These are phyloP conservation scores for Backusella liffmaniae DNA, from an alignment of 192 early-diverging fungal species.

Conservation along the genomic window DNA sequence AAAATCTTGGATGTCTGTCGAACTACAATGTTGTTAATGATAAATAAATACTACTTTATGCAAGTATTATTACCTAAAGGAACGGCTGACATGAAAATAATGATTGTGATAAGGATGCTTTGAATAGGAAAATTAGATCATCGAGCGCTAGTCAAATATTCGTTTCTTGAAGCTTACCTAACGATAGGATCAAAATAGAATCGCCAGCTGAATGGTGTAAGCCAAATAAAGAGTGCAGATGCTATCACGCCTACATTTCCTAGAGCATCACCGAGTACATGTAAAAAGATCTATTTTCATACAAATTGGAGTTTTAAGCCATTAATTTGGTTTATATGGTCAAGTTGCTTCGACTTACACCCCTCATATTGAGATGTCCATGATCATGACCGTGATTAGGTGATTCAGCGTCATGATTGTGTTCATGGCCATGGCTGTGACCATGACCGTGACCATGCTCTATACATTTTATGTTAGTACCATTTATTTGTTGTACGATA, in stretches of 20 bases:
- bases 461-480: conserved; percentile 17
- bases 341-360: conserved; percentile 23
- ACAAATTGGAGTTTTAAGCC: neutral
- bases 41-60: neutral
- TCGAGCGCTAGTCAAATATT: neutral
- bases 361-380: conserved; percentile 53
- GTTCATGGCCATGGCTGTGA: conserved; percentile 32
- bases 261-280: conserved; percentile 88
- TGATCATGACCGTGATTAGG: conserved; percentile 17
- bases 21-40: conserved; percentile 26
- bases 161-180: conserved; percentile 41
- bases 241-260: conserved; percentile 87
- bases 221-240: conserved; percentile 76
- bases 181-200: conserved; percentile 86
- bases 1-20: conserved; percentile 72
- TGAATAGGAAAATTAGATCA: neutral
- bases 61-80: conserved; percentile 36
- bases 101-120: conserved; percentile 59
- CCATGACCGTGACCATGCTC: neutral
- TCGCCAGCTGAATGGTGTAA: conserved; percentile 63
- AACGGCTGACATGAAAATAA: conserved; percentile 57
- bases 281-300: conserved; percentile 65
- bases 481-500: neutral
- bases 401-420: conserved; percentile 18
- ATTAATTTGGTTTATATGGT: neutral